phyloP scores from a whole-genome alignment of 2,329 filamentous ascomycete species.

The Arthrobotrys megalospora region DNA sequence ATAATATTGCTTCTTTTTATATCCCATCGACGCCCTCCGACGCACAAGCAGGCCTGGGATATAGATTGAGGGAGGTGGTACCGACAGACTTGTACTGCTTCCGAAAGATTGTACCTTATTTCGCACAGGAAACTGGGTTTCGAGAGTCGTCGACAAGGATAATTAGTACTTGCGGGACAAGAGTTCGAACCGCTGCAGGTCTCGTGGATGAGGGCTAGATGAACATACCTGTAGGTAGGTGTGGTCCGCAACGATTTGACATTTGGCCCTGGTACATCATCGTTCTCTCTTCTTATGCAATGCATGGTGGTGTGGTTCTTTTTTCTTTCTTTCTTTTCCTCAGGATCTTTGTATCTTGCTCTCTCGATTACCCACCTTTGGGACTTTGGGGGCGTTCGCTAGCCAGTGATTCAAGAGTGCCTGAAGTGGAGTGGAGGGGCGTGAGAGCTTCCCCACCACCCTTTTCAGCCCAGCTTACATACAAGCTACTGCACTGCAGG shows the following conservation, averaged over 20 bases:
- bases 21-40: slow-evolving; percentile 31
- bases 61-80: slow-evolving; percentile 59
- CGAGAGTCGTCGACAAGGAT: slow-evolving; percentile 44
- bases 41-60: slow-evolving; percentile 45
- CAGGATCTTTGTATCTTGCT: slow-evolving; percentile 21
- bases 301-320: slow-evolving; percentile 41
- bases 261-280: slow-evolving; percentile 33
- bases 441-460: slow-evolving; percentile 46
- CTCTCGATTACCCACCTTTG: slow-evolving; percentile 34
- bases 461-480: slow-evolving; percentile 37
- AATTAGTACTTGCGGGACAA: slow-evolving; percentile 1
- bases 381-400: slow-evolving; percentile 36
- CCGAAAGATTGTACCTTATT: slow-evolving; percentile 55
- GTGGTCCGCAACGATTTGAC: slow-evolving; percentile 58
- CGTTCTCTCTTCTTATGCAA: slow-evolving; percentile 38
- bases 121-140: slow-evolving; percentile 53
- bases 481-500: slow-evolving; percentile 3
- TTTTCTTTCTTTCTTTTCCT: slow-evolving; percentile 20
- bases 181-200: slow-evolving; percentile 42
- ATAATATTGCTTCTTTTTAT: slow-evolving; percentile 47
- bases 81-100: slow-evolving; percentile 57
- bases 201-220: slow-evolving; percentile 47
- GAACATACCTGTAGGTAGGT: slow-evolving; percentile 54
- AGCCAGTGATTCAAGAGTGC: slow-evolving; percentile 42
- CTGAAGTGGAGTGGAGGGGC: slow-evolving; percentile 44